Conservation (phyloP, 169 alveolate species). For the Cryptosporidium muris region DNA sequence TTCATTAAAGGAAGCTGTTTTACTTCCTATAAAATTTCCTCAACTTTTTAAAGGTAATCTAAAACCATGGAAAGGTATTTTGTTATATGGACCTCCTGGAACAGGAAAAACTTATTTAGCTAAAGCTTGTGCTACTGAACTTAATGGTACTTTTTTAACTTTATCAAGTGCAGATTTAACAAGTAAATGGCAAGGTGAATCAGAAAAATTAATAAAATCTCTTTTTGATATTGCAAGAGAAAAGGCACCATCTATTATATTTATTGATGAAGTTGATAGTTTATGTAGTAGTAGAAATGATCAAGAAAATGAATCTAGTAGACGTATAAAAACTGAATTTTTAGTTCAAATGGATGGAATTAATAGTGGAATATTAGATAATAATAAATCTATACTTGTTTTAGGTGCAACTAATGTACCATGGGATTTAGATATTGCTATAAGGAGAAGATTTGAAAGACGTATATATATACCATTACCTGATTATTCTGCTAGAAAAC, state of each 20-base stretch:
- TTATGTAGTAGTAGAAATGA: constrained; percentile 92
- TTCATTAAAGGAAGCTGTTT: constrained; percentile 93
- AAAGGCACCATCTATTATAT: constrained; percentile 94
- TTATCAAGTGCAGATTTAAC: constrained; percentile 96
- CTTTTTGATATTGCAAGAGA: constrained; percentile 96
- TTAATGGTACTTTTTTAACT: constrained; percentile 92
- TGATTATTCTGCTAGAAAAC: constrained; percentile 89
- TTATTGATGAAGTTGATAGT: constrained; percentile 98
- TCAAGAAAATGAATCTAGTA: constrained; percentile 96
- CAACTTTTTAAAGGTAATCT: constrained; percentile 89
- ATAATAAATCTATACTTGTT: constrained; percentile 86
- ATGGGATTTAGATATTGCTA: constrained; percentile 98
- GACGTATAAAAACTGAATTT: constrained; percentile 99
- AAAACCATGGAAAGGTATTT: constrained; percentile 91
- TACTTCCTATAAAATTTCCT: constrained; percentile 94
- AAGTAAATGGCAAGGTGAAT: constrained; percentile 98
- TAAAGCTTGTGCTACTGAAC: constrained; percentile 99
- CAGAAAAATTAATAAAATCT: constrained; percentile 93
- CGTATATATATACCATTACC: constrained; percentile 99
- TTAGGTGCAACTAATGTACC: constrained; percentile 94
- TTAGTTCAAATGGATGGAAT: constrained; percentile 98
- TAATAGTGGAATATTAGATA: constrained; percentile 80
- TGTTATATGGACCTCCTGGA: constrained; percentile 97
- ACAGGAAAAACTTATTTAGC: constrained; percentile 99
- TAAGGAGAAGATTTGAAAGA: constrained; percentile 96